Evolutionary conservation across 1,284 basidiomycete genomes (phyloP), one percentile per base, ranked within the genome.

Genomic region (Sporisorium reilianum): DNA sequence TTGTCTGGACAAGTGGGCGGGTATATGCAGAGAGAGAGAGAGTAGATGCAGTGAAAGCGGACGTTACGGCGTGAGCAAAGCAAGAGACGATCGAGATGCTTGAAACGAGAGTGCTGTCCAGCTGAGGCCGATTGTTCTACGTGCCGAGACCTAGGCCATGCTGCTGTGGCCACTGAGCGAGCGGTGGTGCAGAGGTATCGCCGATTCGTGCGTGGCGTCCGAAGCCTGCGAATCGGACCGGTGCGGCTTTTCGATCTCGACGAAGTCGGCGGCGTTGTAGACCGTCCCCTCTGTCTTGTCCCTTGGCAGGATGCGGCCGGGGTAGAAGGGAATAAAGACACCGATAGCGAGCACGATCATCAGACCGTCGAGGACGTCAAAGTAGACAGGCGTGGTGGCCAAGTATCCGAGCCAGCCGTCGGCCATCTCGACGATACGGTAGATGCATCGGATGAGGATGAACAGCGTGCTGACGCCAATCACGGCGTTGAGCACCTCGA

Each of bases 401-500:
- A 77, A 36, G 41, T 70, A 59, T 5, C 75, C 75, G 4, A 64
- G 25, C 71, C 71, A 77, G 26, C 75, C 75, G 4, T 67, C 52
- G 12, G 66, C 55, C 69, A 77, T 70, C 53, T 77, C 75, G 30
- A 70, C 71, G 28, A 75, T 75, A 61, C 75, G 61, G 44, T 69
- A 77, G 53, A 75, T 64, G 62, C 75, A 77, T 45, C 75, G 56
- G 12, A 71, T 41, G 22, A 77, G 48, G 26, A 77, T 63, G 20
- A 75, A 70, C 9, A 71, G 32, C 5, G 75, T 67, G 40, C 66
- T 70, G 54, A 75, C 23, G 23, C 65, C 63, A 26, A 77, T 69
- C 12, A 45, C 41, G 2, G n/a, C 57, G 12, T 30, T 67, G 40
- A 75, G 64, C 34, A 61, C 49, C 44, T 75, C 72, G 7, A 75